These are phyloP conservation scores for Annulohypoxylon stygium DNA, from an alignment of 495 filamentous ascomycete genomes.

Conservation along the genomic window DNA sequence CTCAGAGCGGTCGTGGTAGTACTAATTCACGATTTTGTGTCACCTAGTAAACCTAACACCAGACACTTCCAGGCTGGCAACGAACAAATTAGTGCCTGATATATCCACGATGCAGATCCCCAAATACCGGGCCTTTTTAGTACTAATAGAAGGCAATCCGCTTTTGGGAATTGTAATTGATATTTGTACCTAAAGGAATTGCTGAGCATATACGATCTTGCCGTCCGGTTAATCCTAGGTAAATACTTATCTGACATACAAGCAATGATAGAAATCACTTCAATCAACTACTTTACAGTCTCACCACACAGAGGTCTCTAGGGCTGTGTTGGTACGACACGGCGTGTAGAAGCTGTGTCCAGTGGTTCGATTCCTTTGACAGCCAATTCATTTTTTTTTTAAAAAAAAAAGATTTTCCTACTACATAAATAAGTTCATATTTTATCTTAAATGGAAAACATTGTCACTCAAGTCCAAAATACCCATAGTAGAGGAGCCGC, in stretches of 20 bases:
- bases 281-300: not conserved
- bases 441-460: not conserved
- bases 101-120: no score
- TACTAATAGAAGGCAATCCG: no score
- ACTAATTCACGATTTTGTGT: no score
- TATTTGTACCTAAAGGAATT: not conserved
- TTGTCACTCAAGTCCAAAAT: no score
- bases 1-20: no score
- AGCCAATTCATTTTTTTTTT: not conserved
- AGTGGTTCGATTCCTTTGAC: not conserved
- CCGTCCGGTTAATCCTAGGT: not conserved
- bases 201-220: not conserved
- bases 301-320: not conserved
- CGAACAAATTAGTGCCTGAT: no score
- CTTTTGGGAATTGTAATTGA: no score
- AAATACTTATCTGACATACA: not conserved
- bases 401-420: no score
- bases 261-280: not conserved
- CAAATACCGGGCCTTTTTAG: no score
- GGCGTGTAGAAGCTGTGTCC: not conserved
- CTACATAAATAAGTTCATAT: not conserved
- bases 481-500: no score
- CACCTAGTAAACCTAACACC: no score
- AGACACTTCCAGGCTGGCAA: no score
- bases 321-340: not conserved